These are phyloP conservation scores for Rubia peregrina DNA, from an alignment of 305 asterid genomes.

Conservation along the genomic window DNA sequence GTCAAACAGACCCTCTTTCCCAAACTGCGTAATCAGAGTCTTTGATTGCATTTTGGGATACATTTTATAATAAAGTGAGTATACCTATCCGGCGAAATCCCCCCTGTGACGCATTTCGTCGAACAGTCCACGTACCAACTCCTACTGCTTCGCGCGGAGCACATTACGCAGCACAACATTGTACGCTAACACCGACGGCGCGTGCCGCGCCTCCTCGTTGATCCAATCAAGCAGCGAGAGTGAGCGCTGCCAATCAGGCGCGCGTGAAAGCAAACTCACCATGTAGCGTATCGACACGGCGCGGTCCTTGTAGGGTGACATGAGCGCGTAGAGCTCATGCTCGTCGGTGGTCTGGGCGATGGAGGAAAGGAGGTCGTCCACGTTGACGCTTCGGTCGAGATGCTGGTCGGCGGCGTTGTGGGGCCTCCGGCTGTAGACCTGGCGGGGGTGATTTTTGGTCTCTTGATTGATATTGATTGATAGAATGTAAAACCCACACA, in stretches of 20 bases:
- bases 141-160: conserved; percentile 70
- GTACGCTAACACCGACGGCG: conserved; percentile 82
- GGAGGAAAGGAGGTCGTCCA: conserved; percentile 52
- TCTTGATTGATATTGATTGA: too few species aligned
- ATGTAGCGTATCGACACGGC: conserved; percentile 59
- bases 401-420: conserved; percentile 16
- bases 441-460: conserved; percentile 21
- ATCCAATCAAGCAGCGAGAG: conserved; percentile 93
- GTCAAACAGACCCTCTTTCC: conserved; percentile 76
- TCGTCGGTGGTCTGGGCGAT: conserved; percentile 58
- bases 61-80: conserved; percentile 87
- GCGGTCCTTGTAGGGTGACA: conserved; percentile 63
- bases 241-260: conserved; percentile 76
- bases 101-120: conserved; percentile 83
- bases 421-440: conserved; percentile 27
- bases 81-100: conserved; percentile 72
- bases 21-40: conserved; percentile 73
- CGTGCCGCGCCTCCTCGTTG: conserved; percentile 57
- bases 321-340: conserved; percentile 51
- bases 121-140: conserved; percentile 63
- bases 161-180: conserved; percentile 81
- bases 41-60: too few species aligned
- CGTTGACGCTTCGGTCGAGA: conserved; percentile 61
- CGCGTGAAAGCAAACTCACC: conserved; percentile 72
- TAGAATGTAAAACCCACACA: too few species aligned